Percentiles rank a stretch among this genome's conserved stretches.
phyloP scores from a whole-genome alignment of 2,329 filamentous ascomycete genomes.

The Stachybotrys elegans region DNA sequence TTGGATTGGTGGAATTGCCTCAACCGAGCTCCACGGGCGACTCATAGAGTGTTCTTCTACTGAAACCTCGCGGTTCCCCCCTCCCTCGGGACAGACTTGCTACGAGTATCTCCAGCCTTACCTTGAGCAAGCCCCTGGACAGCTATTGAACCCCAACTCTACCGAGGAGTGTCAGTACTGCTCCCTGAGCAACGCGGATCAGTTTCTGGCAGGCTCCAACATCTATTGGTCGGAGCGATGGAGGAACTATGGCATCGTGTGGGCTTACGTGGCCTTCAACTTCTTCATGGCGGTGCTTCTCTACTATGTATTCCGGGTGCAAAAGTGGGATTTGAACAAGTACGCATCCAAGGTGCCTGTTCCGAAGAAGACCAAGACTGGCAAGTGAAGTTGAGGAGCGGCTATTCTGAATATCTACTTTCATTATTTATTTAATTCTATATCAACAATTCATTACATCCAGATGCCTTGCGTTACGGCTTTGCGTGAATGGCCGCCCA shows the following conservation, averaged over 20 bases:
- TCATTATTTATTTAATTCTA: no score
- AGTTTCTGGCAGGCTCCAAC: slow-evolving; percentile 44
- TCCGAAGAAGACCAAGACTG: slow-evolving; percentile 8
- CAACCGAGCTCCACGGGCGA: slow-evolving; percentile 57
- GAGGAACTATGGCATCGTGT: slow-evolving; percentile 68
- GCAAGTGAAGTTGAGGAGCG: no score
- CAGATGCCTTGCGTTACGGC: no score
- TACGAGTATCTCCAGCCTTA: slow-evolving; percentile 56
- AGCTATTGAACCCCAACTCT: slow-evolving; percentile 56
- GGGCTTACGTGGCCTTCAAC: slow-evolving; percentile 62
- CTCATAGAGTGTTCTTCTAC: slow-evolving; percentile 42
- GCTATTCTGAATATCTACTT: no score
- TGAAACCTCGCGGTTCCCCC: slow-evolving; percentile 61
- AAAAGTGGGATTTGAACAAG: slow-evolving; percentile 21
- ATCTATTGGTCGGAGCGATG: slow-evolving; percentile 53
- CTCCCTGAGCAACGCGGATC: slow-evolving; percentile 54
- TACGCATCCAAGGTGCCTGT: slow-evolving; percentile 8
- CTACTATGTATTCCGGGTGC: slow-evolving; percentile 60
- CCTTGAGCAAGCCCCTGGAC: slow-evolving; percentile 44
- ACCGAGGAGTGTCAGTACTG: slow-evolving; percentile 62
- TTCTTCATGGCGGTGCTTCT: slow-evolving; percentile 50
- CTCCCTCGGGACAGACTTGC: slow-evolving; percentile 60
- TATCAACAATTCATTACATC: no score
- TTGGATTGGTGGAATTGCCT: slow-evolving; percentile 62
- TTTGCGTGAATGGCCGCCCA: no score